These are phyloP conservation scores for Microsporum ferrugineum DNA, from an alignment of 2,329 filamentous ascomycete species.

Conservation along the genomic window DNA sequence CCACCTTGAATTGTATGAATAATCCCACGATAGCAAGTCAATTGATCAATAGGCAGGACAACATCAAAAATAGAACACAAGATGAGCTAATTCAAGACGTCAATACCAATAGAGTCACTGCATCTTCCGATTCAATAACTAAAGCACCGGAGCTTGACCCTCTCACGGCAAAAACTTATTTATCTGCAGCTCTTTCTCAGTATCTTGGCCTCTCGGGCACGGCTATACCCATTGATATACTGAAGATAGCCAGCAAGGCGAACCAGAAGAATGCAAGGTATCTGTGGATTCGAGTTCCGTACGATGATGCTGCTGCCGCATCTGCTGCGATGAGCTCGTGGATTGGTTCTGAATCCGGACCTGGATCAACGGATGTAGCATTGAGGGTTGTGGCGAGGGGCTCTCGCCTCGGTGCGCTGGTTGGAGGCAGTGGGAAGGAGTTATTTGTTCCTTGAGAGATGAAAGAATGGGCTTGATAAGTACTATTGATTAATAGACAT, in stretches of 20 bases:
- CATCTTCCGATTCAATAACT: conserved; percentile 5
- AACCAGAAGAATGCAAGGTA: conserved; percentile 10
- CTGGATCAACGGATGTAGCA: conserved; percentile 18
- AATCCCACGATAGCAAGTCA: neutral
- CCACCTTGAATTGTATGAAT: conserved; percentile 31
- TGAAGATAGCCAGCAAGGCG: conserved; percentile 25
- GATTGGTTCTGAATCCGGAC: conserved; percentile 25
- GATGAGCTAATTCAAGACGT: neutral
- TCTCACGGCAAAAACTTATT: conserved; percentile 37
- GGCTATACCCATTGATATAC: conserved; percentile 37
- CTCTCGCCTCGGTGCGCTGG: conserved; percentile 27
- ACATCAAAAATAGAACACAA: neutral
- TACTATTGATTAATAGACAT: neutral
- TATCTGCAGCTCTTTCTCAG: conserved; percentile 37
- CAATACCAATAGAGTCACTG: neutral
- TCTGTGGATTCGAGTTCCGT: conserved; percentile 36
- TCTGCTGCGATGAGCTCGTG: conserved; percentile 37
- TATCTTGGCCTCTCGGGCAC: conserved; percentile 38
- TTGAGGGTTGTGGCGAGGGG: conserved; percentile 31
- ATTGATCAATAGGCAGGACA: neutral
- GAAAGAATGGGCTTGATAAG: neutral
- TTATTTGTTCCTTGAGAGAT: conserved; percentile 24
- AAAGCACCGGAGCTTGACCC: conserved; percentile 27
- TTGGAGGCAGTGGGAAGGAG: conserved; percentile 25
- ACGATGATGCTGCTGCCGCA: conserved; percentile 35